phyloP scores from a whole-genome alignment of 2,329 filamentous ascomycete species.

The Elsinoe perseae region DNA sequence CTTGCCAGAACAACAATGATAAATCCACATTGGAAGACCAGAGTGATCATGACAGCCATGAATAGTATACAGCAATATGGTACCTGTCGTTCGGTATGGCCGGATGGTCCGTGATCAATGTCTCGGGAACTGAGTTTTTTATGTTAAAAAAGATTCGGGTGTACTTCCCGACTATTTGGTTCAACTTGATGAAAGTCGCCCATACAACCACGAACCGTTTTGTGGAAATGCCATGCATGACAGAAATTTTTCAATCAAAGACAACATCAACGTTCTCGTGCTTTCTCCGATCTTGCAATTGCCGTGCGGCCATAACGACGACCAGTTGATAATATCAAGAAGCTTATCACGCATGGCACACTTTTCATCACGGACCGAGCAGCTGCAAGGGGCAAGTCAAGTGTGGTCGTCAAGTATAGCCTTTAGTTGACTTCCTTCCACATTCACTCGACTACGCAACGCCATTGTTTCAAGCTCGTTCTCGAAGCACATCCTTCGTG shows the following conservation, averaged over 20 bases:
- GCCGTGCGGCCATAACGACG: background rate
- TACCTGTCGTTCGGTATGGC: background rate
- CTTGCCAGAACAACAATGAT: background rate
- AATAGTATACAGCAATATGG: background rate
- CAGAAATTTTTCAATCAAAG: conserved; percentile 5
- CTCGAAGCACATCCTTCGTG: conserved; percentile 5
- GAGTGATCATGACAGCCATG: background rate
- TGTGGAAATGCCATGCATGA: background rate
- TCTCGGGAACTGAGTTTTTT: background rate
- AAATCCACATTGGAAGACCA: background rate
- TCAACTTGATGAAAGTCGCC: background rate
- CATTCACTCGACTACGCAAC: background rate
- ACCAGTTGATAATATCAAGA: background rate
- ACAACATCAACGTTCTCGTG: background rate
- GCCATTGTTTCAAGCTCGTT: conserved; percentile 1
- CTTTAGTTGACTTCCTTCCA: background rate
- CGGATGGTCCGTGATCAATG: background rate
- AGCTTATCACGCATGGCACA: background rate
- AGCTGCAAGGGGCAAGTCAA: background rate
- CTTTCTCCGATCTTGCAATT: background rate
- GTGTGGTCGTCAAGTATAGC: background rate
- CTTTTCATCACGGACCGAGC: background rate
- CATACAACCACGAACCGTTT: background rate
- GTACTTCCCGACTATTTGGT: background rate
- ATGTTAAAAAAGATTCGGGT: background rate